phyloP scores from a whole-genome alignment of 2,329 filamentous ascomycete genomes.

The Phyllosticta ampelicida region DNA sequence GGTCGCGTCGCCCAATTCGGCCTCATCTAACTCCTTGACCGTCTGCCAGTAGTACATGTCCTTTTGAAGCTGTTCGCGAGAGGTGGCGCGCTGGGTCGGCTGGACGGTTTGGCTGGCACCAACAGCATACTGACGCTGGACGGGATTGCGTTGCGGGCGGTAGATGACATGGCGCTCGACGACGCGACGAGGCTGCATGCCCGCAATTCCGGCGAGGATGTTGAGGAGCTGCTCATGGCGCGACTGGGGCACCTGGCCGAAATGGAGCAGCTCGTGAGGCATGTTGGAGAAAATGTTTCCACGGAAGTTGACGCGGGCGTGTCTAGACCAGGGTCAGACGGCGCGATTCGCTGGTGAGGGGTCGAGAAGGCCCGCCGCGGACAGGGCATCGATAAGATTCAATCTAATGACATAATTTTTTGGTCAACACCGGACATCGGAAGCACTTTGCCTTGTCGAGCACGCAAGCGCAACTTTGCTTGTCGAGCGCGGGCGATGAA shows the following conservation, averaged over 20 bases:
- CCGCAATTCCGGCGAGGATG: constrained; percentile 50
- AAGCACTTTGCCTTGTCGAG: background rate
- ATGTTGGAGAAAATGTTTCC: constrained; percentile 5
- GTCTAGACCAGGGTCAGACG: background rate
- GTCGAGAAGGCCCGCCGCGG: background rate
- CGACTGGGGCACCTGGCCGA: constrained; percentile 45
- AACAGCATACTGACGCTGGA: constrained; percentile 25
- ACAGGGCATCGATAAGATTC: background rate
- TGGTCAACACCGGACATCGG: background rate
- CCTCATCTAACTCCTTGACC: constrained; percentile 31
- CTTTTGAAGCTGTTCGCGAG: constrained; percentile 21
- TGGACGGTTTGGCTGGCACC: constrained; percentile 28
- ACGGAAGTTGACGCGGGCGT: background rate
- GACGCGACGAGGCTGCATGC: constrained; percentile 47
- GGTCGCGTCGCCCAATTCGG: constrained; percentile 21
- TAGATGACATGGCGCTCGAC: constrained; percentile 49
- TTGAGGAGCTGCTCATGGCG: constrained; percentile 51
- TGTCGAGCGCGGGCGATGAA: background rate
- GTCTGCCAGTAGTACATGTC: constrained; percentile 45
- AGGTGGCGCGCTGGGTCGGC: constrained; percentile 16
- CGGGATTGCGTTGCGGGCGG: constrained; percentile 41
- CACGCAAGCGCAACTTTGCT: background rate
- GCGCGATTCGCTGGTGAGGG: background rate
- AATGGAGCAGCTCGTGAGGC: constrained; percentile 51
- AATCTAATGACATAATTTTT: background rate